A percentile compares a stretch with the other conserved stretches of the same genome.
These are phyloP conservation scores for Pulicaria dysenterica DNA, from an alignment of 129 eudicot species.

Conservation along the genomic window DNA sequence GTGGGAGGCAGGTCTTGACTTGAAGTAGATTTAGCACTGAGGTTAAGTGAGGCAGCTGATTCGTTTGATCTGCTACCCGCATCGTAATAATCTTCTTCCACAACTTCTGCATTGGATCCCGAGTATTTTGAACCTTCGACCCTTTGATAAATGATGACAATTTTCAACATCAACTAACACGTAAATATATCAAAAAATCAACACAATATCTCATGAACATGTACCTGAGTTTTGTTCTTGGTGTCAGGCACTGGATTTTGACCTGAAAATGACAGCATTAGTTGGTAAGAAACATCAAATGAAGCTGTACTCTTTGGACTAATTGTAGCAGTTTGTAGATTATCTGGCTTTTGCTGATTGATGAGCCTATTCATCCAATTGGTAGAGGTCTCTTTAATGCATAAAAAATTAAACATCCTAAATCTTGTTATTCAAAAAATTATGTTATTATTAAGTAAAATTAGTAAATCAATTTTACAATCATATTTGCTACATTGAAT, in stretches of 20 bases:
- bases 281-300: constrained; percentile 7
- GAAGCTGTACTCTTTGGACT: neutral
- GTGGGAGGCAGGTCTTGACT: constrained; percentile 51
- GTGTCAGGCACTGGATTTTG: constrained; percentile 67
- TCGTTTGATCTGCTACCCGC: constrained; percentile 43
- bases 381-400: no score
- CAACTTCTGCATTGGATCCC: constrained; percentile 41
- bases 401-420: neutral
- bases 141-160: constrained; percentile 31
- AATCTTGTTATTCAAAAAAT: neutral
- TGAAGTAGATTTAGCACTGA: constrained; percentile 46
- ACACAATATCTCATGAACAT: constrained; percentile 8
- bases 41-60: constrained; percentile 43
- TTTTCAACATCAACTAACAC: constrained; percentile 22
- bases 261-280: constrained; percentile 49
- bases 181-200: neutral
- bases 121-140: constrained; percentile 49
- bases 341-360: neutral
- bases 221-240: constrained; percentile 65
- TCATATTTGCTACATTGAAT: neutral
- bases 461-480: neutral
- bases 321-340: neutral
- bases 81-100: constrained; percentile 40
- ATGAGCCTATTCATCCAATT: neutral
- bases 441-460: neutral